phyloP scores from a whole-genome alignment of 331 rosid genomes.

The Spiraea crenata region DNA sequence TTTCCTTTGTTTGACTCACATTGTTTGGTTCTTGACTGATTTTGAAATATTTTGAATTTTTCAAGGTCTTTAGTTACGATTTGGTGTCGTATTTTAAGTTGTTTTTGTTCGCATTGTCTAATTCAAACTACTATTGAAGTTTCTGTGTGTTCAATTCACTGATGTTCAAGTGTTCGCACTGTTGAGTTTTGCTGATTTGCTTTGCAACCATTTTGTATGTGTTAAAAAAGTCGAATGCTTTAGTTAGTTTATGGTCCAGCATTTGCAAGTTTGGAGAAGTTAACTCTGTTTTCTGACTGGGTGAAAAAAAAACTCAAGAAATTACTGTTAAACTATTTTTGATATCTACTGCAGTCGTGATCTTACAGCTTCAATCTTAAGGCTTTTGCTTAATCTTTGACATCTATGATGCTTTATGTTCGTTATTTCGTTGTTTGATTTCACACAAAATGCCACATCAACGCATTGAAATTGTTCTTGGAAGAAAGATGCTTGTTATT shows the following conservation, averaged over 20 bases:
- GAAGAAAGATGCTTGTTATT: neutral
- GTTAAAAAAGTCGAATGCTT: neutral
- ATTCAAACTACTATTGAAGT: neutral
- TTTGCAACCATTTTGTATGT: neutral
- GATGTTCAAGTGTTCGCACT: neutral
- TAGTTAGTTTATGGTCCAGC: neutral
- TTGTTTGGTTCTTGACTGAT: slow-evolving; percentile 16
- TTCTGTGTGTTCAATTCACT: neutral
- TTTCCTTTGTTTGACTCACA: slow-evolving; percentile 35
- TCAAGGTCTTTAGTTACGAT: neutral
- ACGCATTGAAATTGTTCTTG: neutral
- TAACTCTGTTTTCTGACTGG: neutral
- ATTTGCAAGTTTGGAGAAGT: neutral
- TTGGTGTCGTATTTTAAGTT: neutral
- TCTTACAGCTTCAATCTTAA: too few species aligned
- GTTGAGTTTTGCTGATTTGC: neutral
- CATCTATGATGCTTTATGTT: too few species aligned
- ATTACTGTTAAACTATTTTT: neutral
- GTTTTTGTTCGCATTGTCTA: neutral
- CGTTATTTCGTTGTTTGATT: neutral
- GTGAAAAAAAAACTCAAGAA: neutral
- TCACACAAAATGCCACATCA: neutral
- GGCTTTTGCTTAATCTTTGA: too few species aligned
- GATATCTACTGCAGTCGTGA: neutral
- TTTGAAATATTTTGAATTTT: slow-evolving; percentile 10